Evolutionary conservation across 371 early-diverging fungal species (phyloP).

Genomic region (Mucor lusitanicus): DNA sequence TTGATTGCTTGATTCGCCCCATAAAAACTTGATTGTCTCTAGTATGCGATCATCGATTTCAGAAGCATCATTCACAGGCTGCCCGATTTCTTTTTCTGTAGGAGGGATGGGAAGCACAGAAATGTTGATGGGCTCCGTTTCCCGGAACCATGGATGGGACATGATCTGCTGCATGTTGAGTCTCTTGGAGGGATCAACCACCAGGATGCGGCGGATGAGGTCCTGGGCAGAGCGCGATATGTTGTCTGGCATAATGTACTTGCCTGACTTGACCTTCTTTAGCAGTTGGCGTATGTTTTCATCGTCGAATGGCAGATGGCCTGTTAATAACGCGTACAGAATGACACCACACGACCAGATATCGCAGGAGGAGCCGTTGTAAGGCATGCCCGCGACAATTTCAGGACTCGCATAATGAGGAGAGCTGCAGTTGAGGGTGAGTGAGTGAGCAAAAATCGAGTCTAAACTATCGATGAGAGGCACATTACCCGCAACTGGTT

Average conservation of each 20-base stretch:
- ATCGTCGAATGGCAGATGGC: slow-evolving; percentile 86
- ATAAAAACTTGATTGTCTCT: slow-evolving; percentile 45
- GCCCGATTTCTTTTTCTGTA: slow-evolving; percentile 40
- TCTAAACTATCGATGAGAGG: not conserved
- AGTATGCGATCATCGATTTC: slow-evolving; percentile 53
- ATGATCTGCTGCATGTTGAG: slow-evolving; percentile 49
- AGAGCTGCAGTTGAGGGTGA: slow-evolving; percentile 45
- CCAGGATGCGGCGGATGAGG: slow-evolving; percentile 49
- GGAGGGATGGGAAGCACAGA: slow-evolving; percentile 46
- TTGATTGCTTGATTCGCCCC: slow-evolving; percentile 45
- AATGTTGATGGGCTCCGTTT: slow-evolving; percentile 33
- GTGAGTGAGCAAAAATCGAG: not conserved
- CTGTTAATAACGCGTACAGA: slow-evolving; percentile 72
- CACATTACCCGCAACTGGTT: slow-evolving; percentile 73
- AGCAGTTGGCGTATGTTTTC: slow-evolving; percentile 73
- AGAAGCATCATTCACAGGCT: slow-evolving; percentile 33
- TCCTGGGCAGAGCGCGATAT: slow-evolving; percentile 70
- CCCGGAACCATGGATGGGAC: slow-evolving; percentile 51
- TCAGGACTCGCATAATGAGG: slow-evolving; percentile 96
- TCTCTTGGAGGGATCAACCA: slow-evolving; percentile 45
- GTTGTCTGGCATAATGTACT: slow-evolving; percentile 66
- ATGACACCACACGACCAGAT: slow-evolving; percentile 83
- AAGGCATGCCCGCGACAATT: slow-evolving; percentile 79
- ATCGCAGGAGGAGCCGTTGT: slow-evolving; percentile 78
- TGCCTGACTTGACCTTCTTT: slow-evolving; percentile 65